Base-by-base conservation (phyloP, 2,329 filamentous ascomycete species). In the Ophiostoma perfectum region DNA sequence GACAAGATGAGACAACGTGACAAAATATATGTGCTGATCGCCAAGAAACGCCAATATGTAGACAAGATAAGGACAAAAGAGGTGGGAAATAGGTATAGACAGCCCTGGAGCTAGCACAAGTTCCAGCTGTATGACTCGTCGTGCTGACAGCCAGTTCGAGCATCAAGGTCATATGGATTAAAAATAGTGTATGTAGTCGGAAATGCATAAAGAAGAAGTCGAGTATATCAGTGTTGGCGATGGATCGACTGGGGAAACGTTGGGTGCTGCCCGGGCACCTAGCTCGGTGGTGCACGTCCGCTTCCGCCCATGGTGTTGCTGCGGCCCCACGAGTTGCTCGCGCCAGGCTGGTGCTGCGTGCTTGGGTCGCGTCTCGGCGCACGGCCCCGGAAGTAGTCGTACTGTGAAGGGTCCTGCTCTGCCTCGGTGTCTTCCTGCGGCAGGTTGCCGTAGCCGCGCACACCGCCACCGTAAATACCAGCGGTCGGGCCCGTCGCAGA, bases 381-480 rank as follows among this genome's bases (percentile, higher is more conserved):
- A 3, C 75, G 78, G 4, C 80, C 78, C 41, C 85, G 80, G 75
- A 86, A 87, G 72, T 87, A 87, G 74, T 87, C 84, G 72, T 86
- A 87, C 70, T 81, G 79, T 72, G 79, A 76, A 8, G 83, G 82
- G 58, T 84, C 82, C 27, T 74, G 75, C 16, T 73, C 74, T 8
- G 73, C 66, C 9, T 75, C 75, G 8, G 79, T 77, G 68, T 87
- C 85, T 55, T 78, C 76, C 74, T 88, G 86, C 0, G 85, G 82
- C 67, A 89, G 75, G 39, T 82, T 82, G 14, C 84, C 86, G 74
- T 89, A 89, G 0, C 86, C 86, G 66, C 81, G 78, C 0, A 85
- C 84, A 2, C 86, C 85, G 67, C 85, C 84, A 18, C 85, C 85
- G 18, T 87, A 75, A 70, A 85, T 83, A 11, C 84, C 83, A 4